Conservation (phyloP, 257 asterid species). For the Leonotis leonurus region DNA sequence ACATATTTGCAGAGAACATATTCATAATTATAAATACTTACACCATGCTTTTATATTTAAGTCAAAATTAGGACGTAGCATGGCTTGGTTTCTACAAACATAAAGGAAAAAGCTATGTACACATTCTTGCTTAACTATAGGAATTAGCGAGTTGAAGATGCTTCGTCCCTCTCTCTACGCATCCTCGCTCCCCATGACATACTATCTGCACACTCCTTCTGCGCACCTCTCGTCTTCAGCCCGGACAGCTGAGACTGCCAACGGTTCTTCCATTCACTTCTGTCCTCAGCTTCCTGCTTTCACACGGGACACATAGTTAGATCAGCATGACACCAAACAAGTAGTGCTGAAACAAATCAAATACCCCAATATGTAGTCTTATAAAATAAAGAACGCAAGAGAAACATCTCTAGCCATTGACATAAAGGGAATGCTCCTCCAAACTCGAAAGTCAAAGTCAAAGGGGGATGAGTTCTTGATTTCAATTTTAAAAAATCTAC, state of each 20-base stretch:
- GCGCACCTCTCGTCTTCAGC: constrained; percentile 49
- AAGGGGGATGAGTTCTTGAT: neutral
- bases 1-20: neutral
- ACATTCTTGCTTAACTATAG: too few relatives aligned
- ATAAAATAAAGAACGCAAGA: neutral
- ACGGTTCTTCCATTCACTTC: constrained; percentile 50
- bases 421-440: neutral
- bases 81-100: neutral
- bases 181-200: constrained; percentile 79
- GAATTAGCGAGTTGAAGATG: constrained; percentile 8
- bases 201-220: constrained; percentile 31
- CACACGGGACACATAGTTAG: constrained; percentile 6
- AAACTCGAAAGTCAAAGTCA: neutral
- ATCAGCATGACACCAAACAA: neutral
- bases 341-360: neutral
- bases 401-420: too few relatives aligned
- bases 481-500: neutral
- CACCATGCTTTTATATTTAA: neutral
- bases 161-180: constrained; percentile 47
- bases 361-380: neutral
- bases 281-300: constrained; percentile 47
- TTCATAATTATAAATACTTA: neutral
- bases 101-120: neutral
- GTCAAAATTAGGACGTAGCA: neutral
- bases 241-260: constrained; percentile 73